A percentile compares a stretch with the other conserved stretches of the same genome.
These are phyloP conservation scores for Penicillium crystallinum DNA, from an alignment of 495 filamentous ascomycete genomes.

Conservation along the genomic window DNA sequence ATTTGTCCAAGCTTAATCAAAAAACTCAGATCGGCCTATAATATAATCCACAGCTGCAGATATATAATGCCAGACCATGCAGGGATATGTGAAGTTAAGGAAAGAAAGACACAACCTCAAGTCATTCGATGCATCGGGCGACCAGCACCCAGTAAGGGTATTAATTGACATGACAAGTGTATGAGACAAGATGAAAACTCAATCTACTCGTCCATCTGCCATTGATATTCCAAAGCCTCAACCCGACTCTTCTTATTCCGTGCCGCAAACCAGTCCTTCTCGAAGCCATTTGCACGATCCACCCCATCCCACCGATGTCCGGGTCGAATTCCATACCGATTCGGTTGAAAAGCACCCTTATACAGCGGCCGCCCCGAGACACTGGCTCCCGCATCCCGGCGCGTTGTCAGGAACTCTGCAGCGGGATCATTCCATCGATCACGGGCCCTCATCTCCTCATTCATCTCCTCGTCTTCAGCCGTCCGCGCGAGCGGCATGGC, in stretches of 20 bases:
- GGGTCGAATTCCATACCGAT: slow-evolving; percentile 89
- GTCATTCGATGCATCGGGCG: neutral
- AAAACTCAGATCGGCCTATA: neutral
- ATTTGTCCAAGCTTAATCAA: neutral
- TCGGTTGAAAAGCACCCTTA: slow-evolving; percentile 72
- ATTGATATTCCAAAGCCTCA: slow-evolving; percentile 79
- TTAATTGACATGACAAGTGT: neutral
- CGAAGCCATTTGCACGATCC: slow-evolving; percentile 89
- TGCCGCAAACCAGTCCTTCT: slow-evolving; percentile 88
- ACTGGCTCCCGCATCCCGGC: slow-evolving; percentile 35
- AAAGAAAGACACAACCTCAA: neutral
- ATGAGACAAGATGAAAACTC: neutral
- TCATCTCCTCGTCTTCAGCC: slow-evolving; percentile 77
- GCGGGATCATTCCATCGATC: slow-evolving; percentile 94
- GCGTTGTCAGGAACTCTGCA: slow-evolving; percentile 66
- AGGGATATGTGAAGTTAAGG: neutral
- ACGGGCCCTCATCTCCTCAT: slow-evolving; percentile 68
- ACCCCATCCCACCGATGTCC: slow-evolving; percentile 97
- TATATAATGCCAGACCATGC: too few species aligned
- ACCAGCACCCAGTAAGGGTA: slow-evolving; percentile 3
- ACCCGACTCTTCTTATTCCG: slow-evolving; percentile 68
- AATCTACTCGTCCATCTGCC: slow-evolving; percentile 84
- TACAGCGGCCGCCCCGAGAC: slow-evolving; percentile 69
- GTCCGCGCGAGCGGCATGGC: slow-evolving; percentile 73
- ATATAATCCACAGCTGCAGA: too few species aligned